Conservation (phyloP, 306 rosid species). For the Cotoneaster glaucophyllus region DNA sequence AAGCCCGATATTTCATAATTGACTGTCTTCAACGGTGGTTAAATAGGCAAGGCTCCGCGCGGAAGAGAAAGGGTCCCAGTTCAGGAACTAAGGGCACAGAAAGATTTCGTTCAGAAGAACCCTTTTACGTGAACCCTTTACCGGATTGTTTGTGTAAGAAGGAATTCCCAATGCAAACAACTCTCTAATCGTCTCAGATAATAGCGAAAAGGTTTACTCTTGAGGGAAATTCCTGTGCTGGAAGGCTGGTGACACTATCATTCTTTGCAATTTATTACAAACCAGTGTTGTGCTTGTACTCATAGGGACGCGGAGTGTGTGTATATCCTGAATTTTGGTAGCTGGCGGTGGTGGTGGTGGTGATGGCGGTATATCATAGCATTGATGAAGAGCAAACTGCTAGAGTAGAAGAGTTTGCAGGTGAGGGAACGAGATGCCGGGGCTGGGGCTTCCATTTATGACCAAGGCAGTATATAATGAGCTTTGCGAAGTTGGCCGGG, state of each 20-base stretch:
- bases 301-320: constrained; percentile 22
- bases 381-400: constrained; percentile 16
- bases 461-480: constrained; percentile 14
- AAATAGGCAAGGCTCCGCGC: constrained; percentile 65
- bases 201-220: background rate
- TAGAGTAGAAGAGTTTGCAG: background rate
- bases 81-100: constrained; percentile 82
- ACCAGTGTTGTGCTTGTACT: constrained; percentile 5
- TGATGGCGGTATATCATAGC: constrained; percentile 10
- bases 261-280: constrained; percentile 9
- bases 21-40: constrained; percentile 10
- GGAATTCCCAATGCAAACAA: constrained; percentile 26
- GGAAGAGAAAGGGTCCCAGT: constrained; percentile 89
- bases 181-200: constrained; percentile 20
- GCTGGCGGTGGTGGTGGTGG: background rate
- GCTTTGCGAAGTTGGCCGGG: constrained; percentile 28
- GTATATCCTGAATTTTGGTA: constrained; percentile 21
- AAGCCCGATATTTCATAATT: background rate
- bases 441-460: constrained; percentile 22
- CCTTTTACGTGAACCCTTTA: constrained; percentile 80
- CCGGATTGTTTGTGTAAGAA: constrained; percentile 82
- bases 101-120: constrained; percentile 91
- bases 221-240: constrained; percentile 6
- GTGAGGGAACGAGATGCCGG: background rate
- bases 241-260: background rate